Conservation (phyloP, 1,284 basidiomycete genomes). For the Austroboletus niveus region DNA sequence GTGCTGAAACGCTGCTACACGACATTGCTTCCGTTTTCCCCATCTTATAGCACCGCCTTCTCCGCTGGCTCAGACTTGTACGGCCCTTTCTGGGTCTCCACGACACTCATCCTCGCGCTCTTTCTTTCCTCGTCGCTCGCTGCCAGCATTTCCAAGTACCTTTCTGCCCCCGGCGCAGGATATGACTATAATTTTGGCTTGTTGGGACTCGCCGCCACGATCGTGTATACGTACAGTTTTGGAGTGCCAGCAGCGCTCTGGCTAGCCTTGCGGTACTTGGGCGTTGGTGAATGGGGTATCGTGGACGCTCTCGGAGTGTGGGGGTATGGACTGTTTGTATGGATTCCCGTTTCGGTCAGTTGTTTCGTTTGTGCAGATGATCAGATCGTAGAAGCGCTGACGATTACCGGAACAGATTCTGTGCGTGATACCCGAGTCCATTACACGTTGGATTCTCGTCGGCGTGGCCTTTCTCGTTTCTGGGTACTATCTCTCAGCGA, state of each 20-base stretch:
- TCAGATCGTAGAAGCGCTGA: background rate
- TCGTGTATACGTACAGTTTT: conserved; percentile 86
- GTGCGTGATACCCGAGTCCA: conserved; percentile 77
- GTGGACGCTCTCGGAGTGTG: conserved; percentile 76
- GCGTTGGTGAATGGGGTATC: conserved; percentile 82
- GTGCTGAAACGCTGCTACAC: conserved; percentile 70
- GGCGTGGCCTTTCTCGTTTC: conserved; percentile 71
- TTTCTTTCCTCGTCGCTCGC: conserved; percentile 91
- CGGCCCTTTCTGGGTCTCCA: conserved; percentile 95
- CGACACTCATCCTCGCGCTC: conserved; percentile 86
- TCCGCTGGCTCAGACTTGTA: conserved; percentile 72
- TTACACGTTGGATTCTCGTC: conserved; percentile 79
- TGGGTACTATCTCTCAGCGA: conserved; percentile 79
- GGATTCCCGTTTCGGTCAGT: conserved; percentile 77
- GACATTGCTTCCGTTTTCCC: conserved; percentile 63
- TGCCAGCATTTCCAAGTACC: conserved; percentile 78
- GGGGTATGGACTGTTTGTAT: conserved; percentile 73
- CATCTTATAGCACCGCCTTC: conserved; percentile 57
- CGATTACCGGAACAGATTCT: conserved; percentile 51
- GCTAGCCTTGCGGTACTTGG: conserved; percentile 78
- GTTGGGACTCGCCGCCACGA: conserved; percentile 74
- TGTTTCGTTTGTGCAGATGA: background rate
- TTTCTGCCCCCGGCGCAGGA: conserved; percentile 54
- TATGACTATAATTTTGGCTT: conserved; percentile 84
- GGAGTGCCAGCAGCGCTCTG: conserved; percentile 77